These are phyloP conservation scores for Salvia sclarea DNA, from an alignment of 305 asterid species.

Conservation along the genomic window DNA sequence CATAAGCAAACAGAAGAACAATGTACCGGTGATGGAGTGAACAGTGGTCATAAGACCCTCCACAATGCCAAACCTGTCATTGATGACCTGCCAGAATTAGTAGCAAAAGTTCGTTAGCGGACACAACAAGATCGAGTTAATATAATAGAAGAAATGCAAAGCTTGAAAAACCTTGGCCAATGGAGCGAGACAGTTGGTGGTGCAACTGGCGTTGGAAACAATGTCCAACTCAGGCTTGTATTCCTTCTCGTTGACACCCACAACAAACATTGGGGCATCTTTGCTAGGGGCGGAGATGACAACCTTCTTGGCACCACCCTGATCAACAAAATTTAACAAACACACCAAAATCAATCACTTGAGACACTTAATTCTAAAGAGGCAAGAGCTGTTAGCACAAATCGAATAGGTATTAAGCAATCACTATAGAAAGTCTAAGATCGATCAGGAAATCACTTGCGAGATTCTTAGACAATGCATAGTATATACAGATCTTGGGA, in stretches of 20 bases:
- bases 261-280: slow-evolving; percentile 83
- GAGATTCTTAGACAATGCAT: background rate
- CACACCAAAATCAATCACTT: slow-evolving; percentile 4
- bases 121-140: background rate
- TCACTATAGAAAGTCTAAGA: background rate
- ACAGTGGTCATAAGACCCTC: slow-evolving; percentile 86
- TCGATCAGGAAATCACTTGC: background rate
- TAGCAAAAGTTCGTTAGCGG: background rate
- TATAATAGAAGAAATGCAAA: background rate
- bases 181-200: slow-evolving; percentile 81
- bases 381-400: background rate
- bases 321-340: slow-evolving; percentile 5
- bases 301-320: slow-evolving; percentile 93
- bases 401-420: background rate
- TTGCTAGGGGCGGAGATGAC: slow-evolving; percentile 77
- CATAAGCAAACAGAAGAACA: background rate
- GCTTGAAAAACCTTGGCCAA: slow-evolving; percentile 62
- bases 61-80: slow-evolving; percentile 75
- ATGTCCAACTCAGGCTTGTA: slow-evolving; percentile 54
- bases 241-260: slow-evolving; percentile 75
- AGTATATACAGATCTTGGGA: background rate
- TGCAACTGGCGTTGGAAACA: slow-evolving; percentile 81
- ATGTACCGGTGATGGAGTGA: slow-evolving; percentile 65
- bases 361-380: background rate
- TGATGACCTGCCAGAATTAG: slow-evolving; percentile 45